Conservation (phyloP, 495 filamentous ascomycete species). For the Chaetomium fimeti region DNA sequence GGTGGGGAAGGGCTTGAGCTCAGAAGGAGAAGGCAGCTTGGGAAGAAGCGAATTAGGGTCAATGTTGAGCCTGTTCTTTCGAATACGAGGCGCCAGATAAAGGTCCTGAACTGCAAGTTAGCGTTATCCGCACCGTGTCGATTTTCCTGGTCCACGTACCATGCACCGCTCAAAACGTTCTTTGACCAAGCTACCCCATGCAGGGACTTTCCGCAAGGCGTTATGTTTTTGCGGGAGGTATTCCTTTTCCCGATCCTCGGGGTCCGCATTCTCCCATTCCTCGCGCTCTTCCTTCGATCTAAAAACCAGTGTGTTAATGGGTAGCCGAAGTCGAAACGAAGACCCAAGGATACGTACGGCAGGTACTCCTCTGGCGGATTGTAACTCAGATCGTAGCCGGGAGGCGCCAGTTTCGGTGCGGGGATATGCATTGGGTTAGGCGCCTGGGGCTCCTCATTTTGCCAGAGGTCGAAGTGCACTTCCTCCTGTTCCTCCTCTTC, state of each 20-base stretch:
- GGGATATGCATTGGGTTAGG: constrained; percentile 92
- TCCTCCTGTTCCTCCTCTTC: constrained; percentile 67
- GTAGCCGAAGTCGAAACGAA: neutral
- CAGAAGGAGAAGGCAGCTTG: constrained; percentile 90
- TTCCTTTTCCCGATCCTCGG: constrained; percentile 86
- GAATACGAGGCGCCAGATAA: constrained; percentile 87
- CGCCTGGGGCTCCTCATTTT: constrained; percentile 77
- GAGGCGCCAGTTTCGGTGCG: constrained; percentile 92
- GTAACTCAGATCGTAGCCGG: constrained; percentile 91
- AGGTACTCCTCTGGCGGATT: constrained; percentile 96
- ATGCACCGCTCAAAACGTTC: constrained; percentile 94
- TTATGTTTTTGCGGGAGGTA: constrained; percentile 79
- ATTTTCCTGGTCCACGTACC: constrained; percentile 15
- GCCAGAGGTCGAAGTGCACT: constrained; percentile 85
- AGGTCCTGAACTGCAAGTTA: constrained; percentile 55
- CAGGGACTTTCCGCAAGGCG: constrained; percentile 85
- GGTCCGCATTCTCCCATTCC: constrained; percentile 83
- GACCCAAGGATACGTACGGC: constrained; percentile 43
- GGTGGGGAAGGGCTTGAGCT: constrained; percentile 90
- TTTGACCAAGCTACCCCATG: constrained; percentile 86
- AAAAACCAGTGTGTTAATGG: constrained; percentile 14
- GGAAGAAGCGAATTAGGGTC: constrained; percentile 91
- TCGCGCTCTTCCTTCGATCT: constrained; percentile 73
- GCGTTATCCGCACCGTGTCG: neutral
- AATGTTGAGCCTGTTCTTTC: constrained; percentile 92